Evolutionary conservation across 331 rosid genomes (phyloP).

Genomic region (Malus hybrid): DNA sequence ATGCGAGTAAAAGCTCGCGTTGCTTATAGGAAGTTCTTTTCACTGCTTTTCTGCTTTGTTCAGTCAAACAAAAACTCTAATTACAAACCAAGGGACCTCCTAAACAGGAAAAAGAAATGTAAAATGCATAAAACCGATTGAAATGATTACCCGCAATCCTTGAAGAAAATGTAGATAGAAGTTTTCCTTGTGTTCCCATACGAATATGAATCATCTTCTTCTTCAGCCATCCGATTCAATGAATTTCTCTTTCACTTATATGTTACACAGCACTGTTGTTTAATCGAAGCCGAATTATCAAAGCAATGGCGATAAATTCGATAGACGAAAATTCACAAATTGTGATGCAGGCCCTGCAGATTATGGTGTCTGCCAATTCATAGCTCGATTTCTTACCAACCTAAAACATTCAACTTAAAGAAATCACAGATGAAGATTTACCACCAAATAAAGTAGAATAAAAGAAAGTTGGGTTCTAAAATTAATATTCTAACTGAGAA

Average conservation of each 20-base stretch:
- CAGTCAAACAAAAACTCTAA: neutral
- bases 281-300: neutral
- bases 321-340: neutral
- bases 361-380: neutral
- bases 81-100: neutral
- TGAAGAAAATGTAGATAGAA: conserved; percentile 43
- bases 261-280: neutral
- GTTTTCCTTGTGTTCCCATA: conserved; percentile 33
- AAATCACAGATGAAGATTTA: neutral
- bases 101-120: neutral
- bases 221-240: conserved; percentile 41
- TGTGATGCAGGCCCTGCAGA: conserved; percentile 11
- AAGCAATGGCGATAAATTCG: neutral
- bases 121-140: neutral
- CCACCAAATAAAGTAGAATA: neutral
- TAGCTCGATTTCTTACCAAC: neutral
- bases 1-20: neutral
- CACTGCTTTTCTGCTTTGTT: neutral
- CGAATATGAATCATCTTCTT: conserved; percentile 26
- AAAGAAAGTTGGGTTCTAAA: neutral
- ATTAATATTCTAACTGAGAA: neutral
- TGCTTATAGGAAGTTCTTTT: neutral
- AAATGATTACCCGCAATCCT: conserved; percentile 46
- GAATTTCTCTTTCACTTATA: neutral
- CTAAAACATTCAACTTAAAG: neutral